phyloP scores from a whole-genome alignment of 1,284 basidiomycete species.

The Ceratorhiza oryzae-sativae region DNA sequence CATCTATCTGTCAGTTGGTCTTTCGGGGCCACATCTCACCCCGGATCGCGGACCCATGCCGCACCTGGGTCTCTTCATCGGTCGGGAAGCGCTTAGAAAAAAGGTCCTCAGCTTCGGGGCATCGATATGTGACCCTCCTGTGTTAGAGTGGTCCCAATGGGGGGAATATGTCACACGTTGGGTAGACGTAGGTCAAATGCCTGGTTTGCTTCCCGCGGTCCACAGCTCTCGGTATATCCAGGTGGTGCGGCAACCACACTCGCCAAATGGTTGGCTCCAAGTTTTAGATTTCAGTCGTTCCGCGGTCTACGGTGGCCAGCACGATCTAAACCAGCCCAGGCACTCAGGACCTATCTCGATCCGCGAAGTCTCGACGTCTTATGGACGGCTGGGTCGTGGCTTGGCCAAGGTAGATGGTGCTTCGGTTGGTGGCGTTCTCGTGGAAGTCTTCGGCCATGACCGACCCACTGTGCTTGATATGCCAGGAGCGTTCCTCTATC shows the following conservation, averaged over 20 bases:
- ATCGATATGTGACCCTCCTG: not conserved
- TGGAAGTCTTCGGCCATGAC: slow-evolving; percentile 17
- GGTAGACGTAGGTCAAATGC: slow-evolving; percentile 21
- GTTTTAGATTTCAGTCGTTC: slow-evolving; percentile 23
- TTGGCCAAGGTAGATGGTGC: not conserved
- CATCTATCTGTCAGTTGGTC: slow-evolving; percentile 18
- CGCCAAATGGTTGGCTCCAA: slow-evolving; percentile 12
- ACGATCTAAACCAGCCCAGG: not conserved
- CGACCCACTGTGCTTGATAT: slow-evolving; percentile 28
- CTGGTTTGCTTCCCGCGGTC: slow-evolving; percentile 18
- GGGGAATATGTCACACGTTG: slow-evolving; percentile 22
- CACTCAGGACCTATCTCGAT: slow-evolving; percentile 1
- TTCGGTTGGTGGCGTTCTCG: not conserved
- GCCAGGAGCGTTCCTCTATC: slow-evolving; percentile 28
- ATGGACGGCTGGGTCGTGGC: not conserved
- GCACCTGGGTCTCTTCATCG: slow-evolving; percentile 25
- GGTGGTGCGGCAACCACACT: slow-evolving; percentile 7
- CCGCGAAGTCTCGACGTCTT: slow-evolving; percentile 8
- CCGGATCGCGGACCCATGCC: not conserved
- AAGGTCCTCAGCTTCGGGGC: not conserved
- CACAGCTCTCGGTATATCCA: slow-evolving; percentile 25
- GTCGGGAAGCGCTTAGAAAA: not conserved
- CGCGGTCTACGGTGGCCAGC: not conserved
- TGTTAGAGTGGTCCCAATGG: slow-evolving; percentile 21
- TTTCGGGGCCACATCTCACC: slow-evolving; percentile 1